Conservation (phyloP, 2,329 filamentous ascomycete species). For the Fusarium falciforme region DNA sequence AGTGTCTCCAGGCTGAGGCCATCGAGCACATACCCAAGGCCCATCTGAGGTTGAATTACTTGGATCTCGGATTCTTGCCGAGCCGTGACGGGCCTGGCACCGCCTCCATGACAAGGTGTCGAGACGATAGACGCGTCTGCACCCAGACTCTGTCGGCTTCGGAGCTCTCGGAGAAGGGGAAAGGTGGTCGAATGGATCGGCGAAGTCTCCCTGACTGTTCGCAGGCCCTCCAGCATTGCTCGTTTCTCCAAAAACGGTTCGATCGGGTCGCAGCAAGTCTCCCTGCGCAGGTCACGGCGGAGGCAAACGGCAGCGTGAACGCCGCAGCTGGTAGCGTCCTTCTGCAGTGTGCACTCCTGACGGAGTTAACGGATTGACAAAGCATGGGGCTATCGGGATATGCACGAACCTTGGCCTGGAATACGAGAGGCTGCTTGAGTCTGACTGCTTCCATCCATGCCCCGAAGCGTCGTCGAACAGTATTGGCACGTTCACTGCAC, state of each 20-base stretch:
- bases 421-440: not conserved
- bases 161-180: not conserved
- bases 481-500: not conserved
- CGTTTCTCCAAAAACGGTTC: not conserved
- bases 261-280: not conserved
- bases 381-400: no score
- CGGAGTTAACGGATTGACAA: not conserved
- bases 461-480: not conserved
- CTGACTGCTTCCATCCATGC: not conserved
- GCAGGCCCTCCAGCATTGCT: not conserved
- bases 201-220: not conserved
- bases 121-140: not conserved
- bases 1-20: not conserved
- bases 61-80: not conserved
- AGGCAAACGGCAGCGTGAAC: not conserved
- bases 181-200: not conserved
- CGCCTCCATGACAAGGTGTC: not conserved
- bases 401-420: not conserved
- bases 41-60: not conserved
- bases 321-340: not conserved
- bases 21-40: not conserved
- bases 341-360: not conserved
- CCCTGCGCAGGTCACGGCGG: not conserved
- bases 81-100: not conserved
- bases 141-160: not conserved